Evolutionary conservation across 2,329 filamentous ascomycete species (phyloP), one percentile per base, ranked within the genome.

Genomic region (Atkinsonella hypoxylon): DNA sequence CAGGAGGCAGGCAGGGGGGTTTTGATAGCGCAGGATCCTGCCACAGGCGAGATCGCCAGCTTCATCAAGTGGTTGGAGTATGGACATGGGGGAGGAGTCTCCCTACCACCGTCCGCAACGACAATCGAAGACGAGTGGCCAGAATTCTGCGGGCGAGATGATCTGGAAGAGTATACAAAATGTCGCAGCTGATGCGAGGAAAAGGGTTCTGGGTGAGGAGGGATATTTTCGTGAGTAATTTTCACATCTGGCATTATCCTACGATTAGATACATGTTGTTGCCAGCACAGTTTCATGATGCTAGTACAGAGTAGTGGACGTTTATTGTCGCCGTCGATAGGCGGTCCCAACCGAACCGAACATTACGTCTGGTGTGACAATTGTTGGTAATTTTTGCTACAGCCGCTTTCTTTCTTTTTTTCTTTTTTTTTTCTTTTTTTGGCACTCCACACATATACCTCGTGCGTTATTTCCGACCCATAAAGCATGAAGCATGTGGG

Each of bases 21-120:
- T 12, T 55, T 70, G 38, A 55, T 70, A n/a, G 67, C 67, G 5
- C 60, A 59, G 38, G 64, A 65, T 51, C 32, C 50, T 11, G 56
- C 52, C n/a, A 60, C 56, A 9, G 61, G 58, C 12, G 55, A 54
- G 30, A 59, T 68, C 43, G 62, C 55, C 36, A 61, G 66, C 45
- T 70, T 70, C 49, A 57, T 59, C 31, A 68, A 65, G 55, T 71
- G 68, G 67, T 58, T 62, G 34, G 58, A 64, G 20, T 61, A 62
- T 50, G 51, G 57, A 31, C 50, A 42, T 36, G 56, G 49, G 42
- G 48, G 45, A 2, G 52, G 42, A 7, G 54, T 32, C 38, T 18
- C 34, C 4, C 30, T 32, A 11, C 53, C 41, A 46, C 54, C n/a
- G 38, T 58, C 30, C 51, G 56, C 6, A 44, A 53, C 38, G 43